Evolutionary conservation across 371 early-diverging fungal genomes (phyloP).

Genomic region (Mucor mucedo): DNA sequence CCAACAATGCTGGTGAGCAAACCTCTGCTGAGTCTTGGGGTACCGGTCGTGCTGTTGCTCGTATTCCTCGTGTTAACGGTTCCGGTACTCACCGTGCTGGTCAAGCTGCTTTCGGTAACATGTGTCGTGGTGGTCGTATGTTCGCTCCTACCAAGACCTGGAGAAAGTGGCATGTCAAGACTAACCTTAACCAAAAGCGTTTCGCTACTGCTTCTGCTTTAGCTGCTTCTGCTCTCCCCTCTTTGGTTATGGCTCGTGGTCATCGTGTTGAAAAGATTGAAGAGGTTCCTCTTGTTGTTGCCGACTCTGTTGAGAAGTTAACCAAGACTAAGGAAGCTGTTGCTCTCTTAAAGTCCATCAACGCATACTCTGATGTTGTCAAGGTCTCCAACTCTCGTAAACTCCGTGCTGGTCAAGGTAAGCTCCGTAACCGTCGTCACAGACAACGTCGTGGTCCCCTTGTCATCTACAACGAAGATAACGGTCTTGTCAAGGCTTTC

Average conservation of each 20-base stretch:
- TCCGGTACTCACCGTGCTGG: conserved; percentile 99
- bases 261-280: conserved; percentile 95
- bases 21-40: conserved; percentile 99
- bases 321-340: conserved; percentile 98
- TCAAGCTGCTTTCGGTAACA: conserved; percentile 93
- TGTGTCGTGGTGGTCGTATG: conserved; percentile 90
- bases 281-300: conserved; percentile 98
- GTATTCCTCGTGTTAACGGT: conserved; percentile 99
- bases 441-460: conserved; percentile 98
- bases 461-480: conserved; percentile 95
- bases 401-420: conserved; percentile 99
- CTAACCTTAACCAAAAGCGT: conserved; percentile 98
- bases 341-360: conserved; percentile 88
- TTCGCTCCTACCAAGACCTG: conserved; percentile 99
- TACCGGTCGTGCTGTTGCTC: conserved; percentile 99
- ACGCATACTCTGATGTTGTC: conserved; percentile 96
- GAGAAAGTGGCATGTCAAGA: conserved; percentile 99
- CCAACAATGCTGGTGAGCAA: conserved; percentile 99
- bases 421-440: conserved; percentile 99
- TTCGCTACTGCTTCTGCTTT: conserved; percentile 98
- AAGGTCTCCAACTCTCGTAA: conserved; percentile 97
- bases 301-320: conserved; percentile 81
- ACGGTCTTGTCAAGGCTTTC: conserved; percentile 97
- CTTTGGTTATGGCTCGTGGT: conserved; percentile 98
- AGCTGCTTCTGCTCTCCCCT: conserved; percentile 97